Evolutionary conservation across 1,139 yeast species (phyloP).

Genomic region (Saccharomyces hybrid): DNA sequence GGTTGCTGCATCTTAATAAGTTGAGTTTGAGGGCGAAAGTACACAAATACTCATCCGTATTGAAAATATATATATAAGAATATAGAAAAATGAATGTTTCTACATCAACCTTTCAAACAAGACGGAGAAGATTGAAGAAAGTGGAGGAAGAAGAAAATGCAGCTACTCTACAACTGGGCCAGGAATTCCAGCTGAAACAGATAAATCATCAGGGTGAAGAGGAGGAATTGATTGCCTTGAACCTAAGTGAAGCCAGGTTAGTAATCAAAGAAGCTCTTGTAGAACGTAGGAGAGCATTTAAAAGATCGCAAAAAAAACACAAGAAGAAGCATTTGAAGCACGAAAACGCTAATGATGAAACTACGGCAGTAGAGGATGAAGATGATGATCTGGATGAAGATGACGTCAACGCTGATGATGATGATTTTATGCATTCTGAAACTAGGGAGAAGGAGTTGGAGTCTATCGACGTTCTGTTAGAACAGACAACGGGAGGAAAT

Average conservation of each 20-base stretch:
- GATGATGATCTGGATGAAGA: constrained; percentile 26
- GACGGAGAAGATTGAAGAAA: constrained; percentile 64
- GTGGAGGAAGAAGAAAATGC: constrained; percentile 86
- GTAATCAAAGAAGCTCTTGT: constrained; percentile 84
- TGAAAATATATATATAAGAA: background rate
- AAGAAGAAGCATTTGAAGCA: constrained; percentile 37
- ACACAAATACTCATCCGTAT: background rate
- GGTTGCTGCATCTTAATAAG: background rate
- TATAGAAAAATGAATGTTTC: constrained; percentile 63
- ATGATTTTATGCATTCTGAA: constrained; percentile 30
- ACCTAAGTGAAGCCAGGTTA: constrained; percentile 81
- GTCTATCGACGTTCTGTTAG: constrained; percentile 29
- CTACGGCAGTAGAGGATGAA: constrained; percentile 11
- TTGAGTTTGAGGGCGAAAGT: background rate
- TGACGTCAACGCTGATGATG: constrained; percentile 34
- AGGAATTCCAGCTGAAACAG: constrained; percentile 81
- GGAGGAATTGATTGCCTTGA: constrained; percentile 73
- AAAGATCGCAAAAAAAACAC: constrained; percentile 32
- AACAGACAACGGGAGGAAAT: constrained; percentile 47
- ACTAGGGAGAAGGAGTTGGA: constrained; percentile 33
- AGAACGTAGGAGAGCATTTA: constrained; percentile 58
- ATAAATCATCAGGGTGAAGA: constrained; percentile 72
- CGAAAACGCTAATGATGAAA: constrained; percentile 9
- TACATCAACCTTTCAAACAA: constrained; percentile 79
- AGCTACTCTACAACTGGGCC: constrained; percentile 76